Evolutionary conservation across 139 green algal genomes (phyloP), one percentile per base, ranked within the genome.

Genomic region (Chlorella sp.): DNA sequence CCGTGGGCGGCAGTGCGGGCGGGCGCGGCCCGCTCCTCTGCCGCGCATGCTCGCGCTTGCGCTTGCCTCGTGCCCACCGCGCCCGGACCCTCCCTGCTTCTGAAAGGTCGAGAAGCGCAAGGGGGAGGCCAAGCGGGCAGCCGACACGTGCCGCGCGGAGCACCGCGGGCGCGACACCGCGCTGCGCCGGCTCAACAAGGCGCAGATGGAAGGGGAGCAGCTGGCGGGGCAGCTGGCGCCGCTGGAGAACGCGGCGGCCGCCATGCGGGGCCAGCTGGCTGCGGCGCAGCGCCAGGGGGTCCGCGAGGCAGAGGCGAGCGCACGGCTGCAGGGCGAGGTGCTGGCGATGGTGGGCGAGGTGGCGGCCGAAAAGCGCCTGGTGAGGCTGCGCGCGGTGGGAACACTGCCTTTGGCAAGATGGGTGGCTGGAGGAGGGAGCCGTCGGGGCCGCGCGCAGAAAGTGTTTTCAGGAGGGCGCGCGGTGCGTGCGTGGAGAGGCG

Each of bases 361-460:
- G 17, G 79, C 68, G 17, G 67, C 41, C 3, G 73, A 84, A 33
- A 82, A 71, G 29, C 43, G 56, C 33, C 73, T 79, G 62, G 77
- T 67, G 61, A 73, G 63, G 36, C 60, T 14, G 2, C 15, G 31
- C n/a, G n/a, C n/a, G n/a, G n/a, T n/a, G n/a, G n/a, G n/a, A n/a
- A n/a, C n/a, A n/a, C n/a, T n/a, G n/a, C n/a, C n/a, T n/a, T n/a
- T n/a, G n/a, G n/a, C n/a, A n/a, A n/a, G n/a, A n/a, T n/a, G n/a
- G n/a, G n/a, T n/a, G n/a, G n/a, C n/a, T n/a, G n/a, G n/a, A n/a
- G n/a, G n/a, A n/a, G n/a, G n/a, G n/a, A n/a, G n/a, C n/a, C n/a
- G n/a, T n/a, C n/a, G n/a, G n/a, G n/a, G n/a, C n/a, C n/a, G n/a
- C n/a, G n/a, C n/a, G n/a, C n/a, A n/a, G n/a, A n/a, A n/a, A n/a